Percentiles rank a stretch among this genome's conserved stretches.
Evolutionary conservation across 1,284 basidiomycete genomes (phyloP).

Genomic region (Amylostereum areolatum): DNA sequence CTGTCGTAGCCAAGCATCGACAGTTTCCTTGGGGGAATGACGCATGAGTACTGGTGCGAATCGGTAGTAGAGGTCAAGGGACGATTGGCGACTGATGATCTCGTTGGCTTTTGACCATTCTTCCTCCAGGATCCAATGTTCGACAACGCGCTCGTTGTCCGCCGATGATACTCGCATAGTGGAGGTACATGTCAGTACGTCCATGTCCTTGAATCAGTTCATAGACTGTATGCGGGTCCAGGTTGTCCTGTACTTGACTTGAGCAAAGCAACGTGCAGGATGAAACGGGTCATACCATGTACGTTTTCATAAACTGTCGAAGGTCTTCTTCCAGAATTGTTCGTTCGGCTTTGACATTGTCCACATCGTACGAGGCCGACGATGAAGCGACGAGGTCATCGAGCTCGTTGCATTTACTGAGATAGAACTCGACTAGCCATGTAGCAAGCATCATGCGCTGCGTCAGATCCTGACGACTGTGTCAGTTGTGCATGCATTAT

Average conservation of each 20-base stretch:
- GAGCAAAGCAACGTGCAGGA: background rate
- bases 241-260: constrained; percentile 49
- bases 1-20: constrained; percentile 90
- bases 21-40: constrained; percentile 81
- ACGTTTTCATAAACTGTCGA: constrained; percentile 86
- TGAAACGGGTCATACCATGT: constrained; percentile 57
- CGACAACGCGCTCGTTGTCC: constrained; percentile 87
- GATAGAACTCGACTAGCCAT: constrained; percentile 97
- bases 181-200: constrained; percentile 86
- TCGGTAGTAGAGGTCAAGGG: constrained; percentile 89
- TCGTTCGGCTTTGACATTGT: constrained; percentile 80
- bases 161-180: constrained; percentile 80
- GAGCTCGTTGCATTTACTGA: constrained; percentile 93
- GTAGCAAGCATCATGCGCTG: constrained; percentile 98
- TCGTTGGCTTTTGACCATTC: constrained; percentile 91
- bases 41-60: constrained; percentile 87
- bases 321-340: constrained; percentile 90
- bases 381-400: constrained; percentile 88
- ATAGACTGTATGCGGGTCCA: constrained; percentile 84
- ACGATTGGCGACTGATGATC: constrained; percentile 72
- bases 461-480: constrained; percentile 66
- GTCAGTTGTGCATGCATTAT: background rate
- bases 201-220: constrained; percentile 93
- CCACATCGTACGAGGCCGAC: constrained; percentile 78
- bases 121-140: constrained; percentile 89